Evolutionary conservation across 768 basidiomycete species (phyloP), one percentile per base, ranked within the genome.

Genomic region (Russula sp.): DNA sequence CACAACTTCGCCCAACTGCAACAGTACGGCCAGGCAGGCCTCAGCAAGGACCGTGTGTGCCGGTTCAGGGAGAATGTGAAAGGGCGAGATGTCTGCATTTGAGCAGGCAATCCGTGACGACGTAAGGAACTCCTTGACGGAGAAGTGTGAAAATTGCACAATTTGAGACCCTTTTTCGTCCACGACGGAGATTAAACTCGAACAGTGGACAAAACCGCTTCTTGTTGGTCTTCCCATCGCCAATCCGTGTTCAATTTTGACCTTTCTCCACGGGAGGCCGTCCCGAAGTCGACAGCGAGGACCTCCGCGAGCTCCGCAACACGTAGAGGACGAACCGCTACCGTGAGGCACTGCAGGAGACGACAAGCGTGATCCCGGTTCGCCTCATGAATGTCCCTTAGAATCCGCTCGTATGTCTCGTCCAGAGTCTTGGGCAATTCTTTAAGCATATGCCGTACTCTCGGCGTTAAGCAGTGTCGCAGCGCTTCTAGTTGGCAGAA

Each of bases 81-180:
- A 57, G 22, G 44, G n/a, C 11, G 57, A 46, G 20, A 57, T n/a
- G 8, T 34, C 44, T 8, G 18, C n/a, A 46, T 13, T 46, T 9
- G 57, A 32, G 34, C 5, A 1, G 16, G 30, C 44, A 22, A 57
- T 30, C 11, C 57, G 42, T 20, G 28, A 20, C n/a, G 57, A 57
- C 3, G 44, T 57, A 18, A 57, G 57, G 57, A 32, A 57, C n/a
- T 57, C 57, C 30, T 57, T 57, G 1, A 57, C 57, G 11, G 57
- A 57, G 28, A 57, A 57, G 13, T 57, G 57, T 5, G 57, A 57
- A 44, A 57, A 57, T 32, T 57, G 57, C 0, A 57, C 42, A 2
- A 57, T 24, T 57, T 32, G 57, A 22, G 11, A 14, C 2, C 18
- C 11, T 1, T 36, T 6, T 30, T 44, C 42, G 14, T 32, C 56